Base-by-base conservation (phyloP, 352 stramenopile species). In the Peronospora belbahrii region DNA sequence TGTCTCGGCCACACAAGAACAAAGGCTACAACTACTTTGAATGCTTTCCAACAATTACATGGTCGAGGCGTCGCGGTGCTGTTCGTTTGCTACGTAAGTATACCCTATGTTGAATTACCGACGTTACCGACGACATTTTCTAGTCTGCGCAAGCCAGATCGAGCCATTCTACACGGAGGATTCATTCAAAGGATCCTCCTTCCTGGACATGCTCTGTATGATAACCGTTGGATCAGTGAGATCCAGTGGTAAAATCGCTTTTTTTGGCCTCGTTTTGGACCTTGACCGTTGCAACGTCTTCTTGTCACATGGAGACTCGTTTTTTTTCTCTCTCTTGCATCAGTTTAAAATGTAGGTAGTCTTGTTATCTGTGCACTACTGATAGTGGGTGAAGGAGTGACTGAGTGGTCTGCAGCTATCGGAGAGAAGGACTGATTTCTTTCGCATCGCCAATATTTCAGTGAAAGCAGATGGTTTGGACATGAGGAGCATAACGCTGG, bases 241-340 rank as follows among this genome's bases (percentile, higher is more conserved):
- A 61, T 51, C 45, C 52, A 40, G 52, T 49, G 14, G 36, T 36
- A 6, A 40, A 9, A 11, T 27, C 42, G n/a, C 27, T 52, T 27
- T 58, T 19, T 52, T 41, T 11, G 14, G 2, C 30, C 15, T 13
- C 27, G n/a, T n/a, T n/a, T n/a, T n/a, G n/a, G n/a, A n/a, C n/a
- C n/a, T n/a, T n/a, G n/a, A n/a, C n/a, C n/a, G n/a, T n/a, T n/a
- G n/a, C n/a, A n/a, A n/a, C n/a, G n/a, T n/a, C n/a, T 17, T 40
- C 45, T 49, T 55, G 44, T 56, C 52, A 34, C 52, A 46, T 50
- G 42, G 52, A 44, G 31, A 43, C 34, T n/a, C n/a, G n/a, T n/a
- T n/a, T n/a, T n/a, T n/a, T n/a, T n/a, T n/a, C n/a, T n/a, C n/a
- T n/a, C n/a, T n/a, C n/a, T n/a, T n/a, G n/a, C n/a, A n/a, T n/a